Evolutionary conservation across 495 filamentous ascomycete species (phyloP), one percentile per base, ranked within the genome.

Genomic region (Parmelia sp.): DNA sequence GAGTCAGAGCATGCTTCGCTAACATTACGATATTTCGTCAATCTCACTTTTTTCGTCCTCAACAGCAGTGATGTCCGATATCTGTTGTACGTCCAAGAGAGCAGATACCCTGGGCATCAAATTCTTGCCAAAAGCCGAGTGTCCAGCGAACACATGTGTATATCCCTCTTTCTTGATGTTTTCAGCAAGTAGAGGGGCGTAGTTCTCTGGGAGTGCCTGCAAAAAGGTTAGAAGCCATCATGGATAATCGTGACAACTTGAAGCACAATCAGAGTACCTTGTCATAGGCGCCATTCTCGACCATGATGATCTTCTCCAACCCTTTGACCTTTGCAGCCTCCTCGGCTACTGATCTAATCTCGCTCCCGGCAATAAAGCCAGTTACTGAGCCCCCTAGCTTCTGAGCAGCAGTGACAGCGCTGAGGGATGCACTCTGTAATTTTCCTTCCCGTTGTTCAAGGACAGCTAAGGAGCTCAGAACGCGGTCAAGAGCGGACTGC

Each of bases 71-170:
- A 97, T 88, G 73, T 98, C 94, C 14, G 91, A 96, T 60, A 98
- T 83, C 72, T 96, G 92, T 75, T 96, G 92, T 33, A 87, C 85
- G 71, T 98, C 94, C 45, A 98, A 80, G 29, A 98, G 79, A 36
- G 94, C 94, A n/a, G 95, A 91, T 4, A 97, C 87, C 49, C 94
- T 88, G n/a, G 94, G 94, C 77, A 97, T 82, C 44, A 97, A 77
- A 74, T 88, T 92, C 84, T 98, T 98, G 65, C 95, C 94, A 74
- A 98, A 98, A 10, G 94, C 95, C 23, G 93, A 95, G 80, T 96
- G 91, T 45, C 88, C 88, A 31, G 88, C 88, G 62, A 97, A 80
- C 60, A 97, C 83, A 73, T 98, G 94, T 65, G 92, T 96, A 76
- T 86, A 97, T 66, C 85, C 88, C 65, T 88, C 90, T 71, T 92